These are phyloP conservation scores for Calocybe cyanea DNA, from an alignment of 768 basidiomycete genomes.

Conservation along the genomic window DNA sequence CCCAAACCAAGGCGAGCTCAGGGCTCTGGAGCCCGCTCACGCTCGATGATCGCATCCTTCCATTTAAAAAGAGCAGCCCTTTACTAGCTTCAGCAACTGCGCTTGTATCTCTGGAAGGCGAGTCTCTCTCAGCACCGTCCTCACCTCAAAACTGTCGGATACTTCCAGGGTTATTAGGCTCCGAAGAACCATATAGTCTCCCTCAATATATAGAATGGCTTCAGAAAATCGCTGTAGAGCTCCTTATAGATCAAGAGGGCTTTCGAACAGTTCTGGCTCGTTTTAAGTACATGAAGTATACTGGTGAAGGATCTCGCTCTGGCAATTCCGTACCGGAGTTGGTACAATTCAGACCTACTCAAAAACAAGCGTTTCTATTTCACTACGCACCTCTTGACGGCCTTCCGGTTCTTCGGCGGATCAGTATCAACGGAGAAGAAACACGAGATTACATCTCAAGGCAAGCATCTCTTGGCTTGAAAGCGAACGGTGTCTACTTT, in stretches of 20 bases:
- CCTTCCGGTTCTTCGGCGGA: slow-evolving; percentile 64
- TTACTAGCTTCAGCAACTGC: slow-evolving; percentile 10
- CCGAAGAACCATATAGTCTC: slow-evolving; percentile 1
- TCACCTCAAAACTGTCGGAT: slow-evolving; percentile 7
- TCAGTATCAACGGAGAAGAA: slow-evolving; percentile 65
- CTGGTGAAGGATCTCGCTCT: slow-evolving; percentile 24
- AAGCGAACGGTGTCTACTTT: slow-evolving; percentile 70
- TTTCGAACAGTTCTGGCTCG: slow-evolving; percentile 60
- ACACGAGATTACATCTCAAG: slow-evolving; percentile 72
- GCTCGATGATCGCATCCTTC: neutral
- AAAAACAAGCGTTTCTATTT: slow-evolving; percentile 58
- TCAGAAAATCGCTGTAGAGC: slow-evolving; percentile 46
- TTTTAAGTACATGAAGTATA: slow-evolving; percentile 57
- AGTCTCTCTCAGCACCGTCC: slow-evolving; percentile 12
- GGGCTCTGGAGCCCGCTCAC: no score
- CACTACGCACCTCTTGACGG: slow-evolving; percentile 69
- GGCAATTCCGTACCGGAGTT: slow-evolving; percentile 39
- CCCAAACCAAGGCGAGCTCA: no score
- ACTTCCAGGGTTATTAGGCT: neutral
- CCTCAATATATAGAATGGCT: slow-evolving; percentile 45
- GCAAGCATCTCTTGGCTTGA: slow-evolving; percentile 68
- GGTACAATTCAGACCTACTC: slow-evolving; percentile 63
- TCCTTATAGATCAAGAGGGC: slow-evolving; percentile 83
- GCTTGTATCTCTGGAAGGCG: slow-evolving; percentile 10
- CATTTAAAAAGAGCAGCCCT: slow-evolving; percentile 1